These are phyloP conservation scores for Wilcoxina mikolae DNA, from an alignment of 495 filamentous ascomycete genomes.

Conservation along the genomic window DNA sequence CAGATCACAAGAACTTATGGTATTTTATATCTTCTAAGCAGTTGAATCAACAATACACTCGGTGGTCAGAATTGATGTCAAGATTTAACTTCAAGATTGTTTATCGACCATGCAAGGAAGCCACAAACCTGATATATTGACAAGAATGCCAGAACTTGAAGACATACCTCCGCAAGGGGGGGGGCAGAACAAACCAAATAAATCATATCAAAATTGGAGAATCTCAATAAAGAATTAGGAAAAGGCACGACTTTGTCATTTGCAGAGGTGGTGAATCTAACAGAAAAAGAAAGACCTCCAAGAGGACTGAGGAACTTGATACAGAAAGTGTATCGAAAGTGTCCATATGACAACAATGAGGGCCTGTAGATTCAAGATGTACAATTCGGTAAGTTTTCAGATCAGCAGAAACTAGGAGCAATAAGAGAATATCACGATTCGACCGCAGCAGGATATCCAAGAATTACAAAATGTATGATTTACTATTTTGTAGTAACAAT, in stretches of 20 bases:
- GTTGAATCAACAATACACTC: background rate
- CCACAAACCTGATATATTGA: conserved; percentile 10
- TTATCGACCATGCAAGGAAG: conserved; percentile 8
- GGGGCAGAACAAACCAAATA: conserved; percentile 1
- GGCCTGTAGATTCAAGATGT: too few species aligned
- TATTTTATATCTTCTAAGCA: conserved; percentile 21
- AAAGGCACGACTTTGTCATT: background rate
- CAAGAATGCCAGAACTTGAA: conserved; percentile 9
- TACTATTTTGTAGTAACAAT: background rate
- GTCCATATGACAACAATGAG: too few species aligned
- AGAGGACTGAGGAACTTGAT: background rate
- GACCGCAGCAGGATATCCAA: background rate
- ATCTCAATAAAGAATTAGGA: background rate
- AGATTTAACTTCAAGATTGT: conserved; percentile 13
- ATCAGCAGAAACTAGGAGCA: background rate
- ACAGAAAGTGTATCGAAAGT: background rate
- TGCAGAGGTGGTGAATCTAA: background rate
- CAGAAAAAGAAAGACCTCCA: background rate
- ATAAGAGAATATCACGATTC: background rate
- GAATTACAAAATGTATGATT: background rate
- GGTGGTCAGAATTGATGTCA: conserved; percentile 8
- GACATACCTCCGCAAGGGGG: background rate
- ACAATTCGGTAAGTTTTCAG: background rate
- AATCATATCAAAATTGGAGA: background rate
- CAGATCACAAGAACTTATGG: conserved; percentile 22